These are phyloP conservation scores for Zygotorulaspora sp. DNA, from an alignment of 805 yeast genomes.

Conservation along the genomic window DNA sequence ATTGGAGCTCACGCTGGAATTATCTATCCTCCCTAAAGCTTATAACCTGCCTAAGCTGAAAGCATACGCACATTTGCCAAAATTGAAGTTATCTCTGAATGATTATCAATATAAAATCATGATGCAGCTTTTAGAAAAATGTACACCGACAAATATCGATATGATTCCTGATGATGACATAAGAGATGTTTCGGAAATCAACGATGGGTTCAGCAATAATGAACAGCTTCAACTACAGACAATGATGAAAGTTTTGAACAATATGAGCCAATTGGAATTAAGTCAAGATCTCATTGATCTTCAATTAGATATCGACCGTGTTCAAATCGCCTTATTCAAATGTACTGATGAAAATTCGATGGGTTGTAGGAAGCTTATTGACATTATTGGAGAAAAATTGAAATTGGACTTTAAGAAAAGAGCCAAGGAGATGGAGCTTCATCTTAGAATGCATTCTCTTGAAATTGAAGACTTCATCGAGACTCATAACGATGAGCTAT, in stretches of 20 bases:
- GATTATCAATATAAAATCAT: constrained; percentile 88
- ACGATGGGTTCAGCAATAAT: constrained; percentile 19
- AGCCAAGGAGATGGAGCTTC: constrained; percentile 57
- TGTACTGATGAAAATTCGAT: constrained; percentile 61
- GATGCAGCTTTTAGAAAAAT: constrained; percentile 68
- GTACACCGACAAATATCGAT: constrained; percentile 47
- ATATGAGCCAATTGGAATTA: constrained; percentile 41
- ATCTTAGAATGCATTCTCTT: constrained; percentile 59
- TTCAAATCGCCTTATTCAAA: constrained; percentile 58
- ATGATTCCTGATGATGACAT: constrained; percentile 34
- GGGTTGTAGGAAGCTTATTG: constrained; percentile 64
- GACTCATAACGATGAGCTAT: constrained; percentile 53
- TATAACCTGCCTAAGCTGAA: constrained; percentile 65
- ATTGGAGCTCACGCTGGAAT: constrained; percentile 66
- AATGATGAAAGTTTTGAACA: constrained; percentile 32
- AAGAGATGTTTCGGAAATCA: constrained; percentile 4
- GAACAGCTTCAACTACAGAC: constrained; percentile 27
- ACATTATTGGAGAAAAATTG: constrained; percentile 64
- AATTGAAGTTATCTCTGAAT: constrained; percentile 63
- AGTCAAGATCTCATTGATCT: constrained; percentile 68
- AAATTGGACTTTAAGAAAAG: constrained; percentile 57
- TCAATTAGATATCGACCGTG: constrained; percentile 59
- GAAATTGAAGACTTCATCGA: constrained; percentile 74
- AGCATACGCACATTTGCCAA: constrained; percentile 74
- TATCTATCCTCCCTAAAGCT: constrained; percentile 83